These are phyloP conservation scores for Cercospora sojina DNA, from an alignment of 2,329 filamentous ascomycete genomes.

Conservation along the genomic window DNA sequence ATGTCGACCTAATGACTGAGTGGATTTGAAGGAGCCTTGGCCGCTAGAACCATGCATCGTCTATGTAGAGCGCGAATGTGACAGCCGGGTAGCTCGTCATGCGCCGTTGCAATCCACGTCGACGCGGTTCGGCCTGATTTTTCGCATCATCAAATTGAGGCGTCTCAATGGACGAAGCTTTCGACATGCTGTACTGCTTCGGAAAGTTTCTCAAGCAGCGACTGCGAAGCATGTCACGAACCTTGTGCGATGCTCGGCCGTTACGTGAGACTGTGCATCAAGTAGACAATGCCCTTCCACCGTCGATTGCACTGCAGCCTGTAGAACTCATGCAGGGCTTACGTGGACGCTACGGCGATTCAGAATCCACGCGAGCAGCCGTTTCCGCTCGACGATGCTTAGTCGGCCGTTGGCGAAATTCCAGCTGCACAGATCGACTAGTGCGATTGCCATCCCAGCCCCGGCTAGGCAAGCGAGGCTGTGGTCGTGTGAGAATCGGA, in stretches of 20 bases:
- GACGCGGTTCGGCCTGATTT: not conserved
- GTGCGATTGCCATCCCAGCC: not conserved
- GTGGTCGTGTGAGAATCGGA: not conserved
- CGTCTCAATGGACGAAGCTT: not conserved
- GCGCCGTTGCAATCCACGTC: not conserved
- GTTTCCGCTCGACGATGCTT: not conserved
- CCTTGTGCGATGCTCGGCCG: not conserved
- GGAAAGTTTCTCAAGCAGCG: not conserved
- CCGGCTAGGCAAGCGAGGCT: not conserved
- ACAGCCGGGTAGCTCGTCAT: not conserved
- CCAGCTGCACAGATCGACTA: not conserved
- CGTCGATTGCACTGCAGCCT: not conserved
- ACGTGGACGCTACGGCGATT: not conserved
- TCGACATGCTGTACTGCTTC: not conserved
- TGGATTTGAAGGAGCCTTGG: not conserved
- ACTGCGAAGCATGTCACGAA: not conserved
- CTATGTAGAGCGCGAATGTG: not conserved
- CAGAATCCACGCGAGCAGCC: not conserved
- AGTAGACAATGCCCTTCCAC: not conserved
- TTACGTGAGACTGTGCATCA: not conserved
- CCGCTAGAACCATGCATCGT: not conserved
- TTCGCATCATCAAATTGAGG: not conserved
- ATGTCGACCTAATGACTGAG: not conserved
- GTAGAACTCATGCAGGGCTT: not conserved
- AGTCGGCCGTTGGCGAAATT: not conserved